Evolutionary conservation across 805 yeast genomes (phyloP), one percentile per base, ranked within the genome.

Genomic region (Candida pseudoglaebosa): DNA sequence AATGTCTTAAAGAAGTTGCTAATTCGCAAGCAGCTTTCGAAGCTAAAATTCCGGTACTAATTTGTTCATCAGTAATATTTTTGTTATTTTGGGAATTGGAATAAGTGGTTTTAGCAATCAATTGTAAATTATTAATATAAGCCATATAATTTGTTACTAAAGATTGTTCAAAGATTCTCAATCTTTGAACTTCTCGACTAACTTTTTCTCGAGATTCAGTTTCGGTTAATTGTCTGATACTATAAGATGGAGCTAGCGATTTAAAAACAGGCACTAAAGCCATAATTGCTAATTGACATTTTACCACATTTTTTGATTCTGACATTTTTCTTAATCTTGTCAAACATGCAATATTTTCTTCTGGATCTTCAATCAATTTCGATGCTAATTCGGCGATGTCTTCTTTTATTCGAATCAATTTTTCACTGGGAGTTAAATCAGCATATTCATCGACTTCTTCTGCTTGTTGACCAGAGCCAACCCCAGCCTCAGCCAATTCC

Each of bases 251-350:
- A 1, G 93, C 80, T 34, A 93, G 75, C 40, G 83, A 75, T 50
- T 86, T 87, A 71, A 87, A 87, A 3, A 88, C 85, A 0, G 95
- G 87, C 2, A 88, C 82, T 43, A 90, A 71, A 0, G 98, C 82
- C 45, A 88, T 65, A 43, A 89, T 65, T 0, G 96, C 75, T 38
- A 89, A 68, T 59, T 84, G 84, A 26, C 80, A 66, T 2, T 85
- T 80, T 52, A 74, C 82, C 39, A 76, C 67, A 48, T 83, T 80
- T 48, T 73, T 75, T 2, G 93, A 82, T 41, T 67, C 73, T 0
- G 86, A 71, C 88, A 84, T 83, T 48, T 73, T 78, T 38, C 85
- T 66, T 36, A 85, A 68, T 54, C 90, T 77, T 2, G 84, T 72
- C 9, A 90, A 65, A 20, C 78, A 67, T 10, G 75, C 55, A 5